Percentiles rank a stretch among this genome's conserved stretches.
Conservation (phyloP, 345 rosid genomes). For the Salix purpurea region DNA sequence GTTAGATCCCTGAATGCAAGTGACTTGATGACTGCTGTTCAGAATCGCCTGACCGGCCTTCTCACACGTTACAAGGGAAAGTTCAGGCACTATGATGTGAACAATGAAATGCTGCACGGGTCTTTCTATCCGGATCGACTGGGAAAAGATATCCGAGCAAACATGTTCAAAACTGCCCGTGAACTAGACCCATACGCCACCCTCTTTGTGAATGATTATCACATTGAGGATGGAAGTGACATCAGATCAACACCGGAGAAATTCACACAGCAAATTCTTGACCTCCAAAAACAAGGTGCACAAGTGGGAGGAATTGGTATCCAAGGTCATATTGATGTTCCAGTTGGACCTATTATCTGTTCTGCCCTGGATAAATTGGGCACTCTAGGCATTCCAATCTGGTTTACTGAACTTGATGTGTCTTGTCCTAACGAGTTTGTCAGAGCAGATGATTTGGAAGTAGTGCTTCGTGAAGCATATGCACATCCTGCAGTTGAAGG, state of each 20-base stretch:
- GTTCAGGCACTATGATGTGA: constrained; percentile 67
- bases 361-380: constrained; percentile 42
- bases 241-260: constrained; percentile 60
- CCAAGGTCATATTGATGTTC: constrained; percentile 51
- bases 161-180: constrained; percentile 63
- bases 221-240: constrained; percentile 79
- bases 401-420: constrained; percentile 59
- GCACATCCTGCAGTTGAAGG: constrained; percentile 30
- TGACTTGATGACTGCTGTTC: constrained; percentile 35
- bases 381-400: constrained; percentile 47
- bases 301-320: constrained; percentile 47
- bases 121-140: constrained; percentile 65
- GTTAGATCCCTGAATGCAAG: constrained; percentile 37
- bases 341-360: constrained; percentile 43
- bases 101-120: constrained; percentile 66
- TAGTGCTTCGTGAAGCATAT: constrained; percentile 27
- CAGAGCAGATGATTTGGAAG: constrained; percentile 23
- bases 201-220: constrained; percentile 85
- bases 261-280: constrained; percentile 56
- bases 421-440: constrained; percentile 37
- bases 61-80: constrained; percentile 52
- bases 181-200: constrained; percentile 65
- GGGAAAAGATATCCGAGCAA: constrained; percentile 47
- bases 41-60: constrained; percentile 36
- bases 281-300: constrained; percentile 61